A percentile compares a stretch with the other conserved stretches of the same genome.
Conservation (phyloP, 192 early-diverging fungal genomes). For the Linnemannia elongata region DNA sequence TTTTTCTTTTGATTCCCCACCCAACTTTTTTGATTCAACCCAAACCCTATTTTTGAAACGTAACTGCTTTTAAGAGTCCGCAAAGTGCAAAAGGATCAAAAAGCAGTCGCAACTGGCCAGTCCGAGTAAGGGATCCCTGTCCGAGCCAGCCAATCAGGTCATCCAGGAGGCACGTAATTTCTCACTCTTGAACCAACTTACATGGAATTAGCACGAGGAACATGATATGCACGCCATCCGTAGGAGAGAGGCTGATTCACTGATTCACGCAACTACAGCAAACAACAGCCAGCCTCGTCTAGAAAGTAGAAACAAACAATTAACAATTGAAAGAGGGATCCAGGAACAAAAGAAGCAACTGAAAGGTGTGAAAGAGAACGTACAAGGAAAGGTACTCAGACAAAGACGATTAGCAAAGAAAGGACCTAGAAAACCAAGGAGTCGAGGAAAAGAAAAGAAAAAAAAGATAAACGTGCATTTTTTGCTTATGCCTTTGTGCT, state of each 20-base stretch:
- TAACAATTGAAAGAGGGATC: no score
- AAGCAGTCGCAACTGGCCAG: not conserved
- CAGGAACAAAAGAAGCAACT: no score
- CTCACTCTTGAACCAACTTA: not conserved
- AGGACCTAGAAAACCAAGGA: not conserved
- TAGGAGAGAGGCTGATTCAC: no score
- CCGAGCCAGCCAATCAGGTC: constrained; percentile 10
- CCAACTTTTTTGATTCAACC: not conserved
- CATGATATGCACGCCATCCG: no score
- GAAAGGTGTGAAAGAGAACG: no score
- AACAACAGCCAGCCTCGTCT: no score
- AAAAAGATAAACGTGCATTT: not conserved
- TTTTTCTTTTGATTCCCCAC: not conserved
- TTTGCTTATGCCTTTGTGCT: no score
- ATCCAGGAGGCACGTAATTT: constrained; percentile 10
- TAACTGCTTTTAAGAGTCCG: not conserved
- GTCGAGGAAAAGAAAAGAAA: not conserved
- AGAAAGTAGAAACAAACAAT: no score
- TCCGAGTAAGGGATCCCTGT: not conserved
- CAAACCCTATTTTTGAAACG: constrained; percentile 6
- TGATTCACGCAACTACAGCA: no score
- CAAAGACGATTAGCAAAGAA: not conserved
- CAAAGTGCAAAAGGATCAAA: not conserved
- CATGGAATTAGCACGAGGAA: not conserved
- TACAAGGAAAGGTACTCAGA: not conserved